Evolutionary conservation across 73 alveolate genomes (phyloP).

Genomic region (Urostyla sp.): DNA sequence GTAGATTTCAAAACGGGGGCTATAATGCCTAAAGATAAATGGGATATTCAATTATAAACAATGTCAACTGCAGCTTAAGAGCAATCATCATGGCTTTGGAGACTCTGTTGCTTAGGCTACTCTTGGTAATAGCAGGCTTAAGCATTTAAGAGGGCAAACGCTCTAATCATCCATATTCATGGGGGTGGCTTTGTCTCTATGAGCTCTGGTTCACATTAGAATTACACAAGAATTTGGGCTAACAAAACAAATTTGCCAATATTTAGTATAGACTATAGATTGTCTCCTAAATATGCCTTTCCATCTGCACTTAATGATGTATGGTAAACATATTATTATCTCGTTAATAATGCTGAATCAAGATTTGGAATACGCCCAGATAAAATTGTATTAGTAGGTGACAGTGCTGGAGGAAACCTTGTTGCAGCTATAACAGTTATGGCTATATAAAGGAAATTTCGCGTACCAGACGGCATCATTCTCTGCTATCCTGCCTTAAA

Average conservation of each 20-base stretch:
- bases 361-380: slow-evolving; percentile 76
- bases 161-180: slow-evolving; percentile 86
- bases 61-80: background rate
- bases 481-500: slow-evolving; percentile 86
- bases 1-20: slow-evolving; percentile 38
- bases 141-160: slow-evolving; percentile 30
- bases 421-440: slow-evolving; percentile 70
- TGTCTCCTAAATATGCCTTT: slow-evolving; percentile 86
- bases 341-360: slow-evolving; percentile 72
- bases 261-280: slow-evolving; percentile 91
- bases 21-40: background rate
- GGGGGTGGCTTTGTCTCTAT: slow-evolving; percentile 98
- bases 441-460: slow-evolving; percentile 71
- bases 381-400: slow-evolving; percentile 79
- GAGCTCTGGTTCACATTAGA: slow-evolving; percentile 93
- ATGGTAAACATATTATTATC: slow-evolving; percentile 91
- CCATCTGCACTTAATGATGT: slow-evolving; percentile 93
- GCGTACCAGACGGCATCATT: slow-evolving; percentile 87
- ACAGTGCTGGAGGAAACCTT: slow-evolving; percentile 80
- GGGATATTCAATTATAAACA: background rate
- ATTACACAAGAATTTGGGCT: slow-evolving; percentile 92
- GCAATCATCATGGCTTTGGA: background rate
- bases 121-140: background rate
- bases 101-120: background rate
- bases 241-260: slow-evolving; percentile 79